phyloP scores from a whole-genome alignment of 805 yeast genomes.

The Cyberlindnera xishuangbannaensis region DNA sequence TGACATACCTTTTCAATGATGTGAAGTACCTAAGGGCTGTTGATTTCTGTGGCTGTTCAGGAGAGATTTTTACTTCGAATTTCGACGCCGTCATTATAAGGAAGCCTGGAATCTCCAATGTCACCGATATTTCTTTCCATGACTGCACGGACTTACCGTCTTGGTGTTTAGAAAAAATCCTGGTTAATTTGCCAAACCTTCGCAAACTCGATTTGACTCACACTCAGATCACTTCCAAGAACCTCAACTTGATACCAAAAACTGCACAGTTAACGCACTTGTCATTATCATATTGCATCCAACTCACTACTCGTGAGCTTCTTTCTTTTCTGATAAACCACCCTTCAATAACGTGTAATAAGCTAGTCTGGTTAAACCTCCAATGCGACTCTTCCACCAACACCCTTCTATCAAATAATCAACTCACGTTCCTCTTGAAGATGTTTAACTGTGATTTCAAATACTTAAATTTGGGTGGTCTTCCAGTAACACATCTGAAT shows the following conservation, averaged over 20 bases:
- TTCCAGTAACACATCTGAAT: constrained; percentile 42
- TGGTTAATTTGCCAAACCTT: constrained; percentile 52
- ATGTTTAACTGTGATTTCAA: constrained; percentile 34
- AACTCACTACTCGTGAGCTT: constrained; percentile 66
- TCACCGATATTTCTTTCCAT: constrained; percentile 59
- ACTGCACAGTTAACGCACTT: constrained; percentile 65
- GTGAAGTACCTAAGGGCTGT: constrained; percentile 56
- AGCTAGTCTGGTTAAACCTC: constrained; percentile 60
- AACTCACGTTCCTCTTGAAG: constrained; percentile 38
- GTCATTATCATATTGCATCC: constrained; percentile 59
- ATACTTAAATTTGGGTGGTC: constrained; percentile 59
- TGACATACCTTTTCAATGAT: constrained; percentile 48
- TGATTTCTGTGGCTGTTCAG: constrained; percentile 88
- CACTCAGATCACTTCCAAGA: constrained; percentile 66
- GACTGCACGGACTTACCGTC: constrained; percentile 77
- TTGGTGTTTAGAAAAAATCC: constrained; percentile 46
- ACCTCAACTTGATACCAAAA: constrained; percentile 48
- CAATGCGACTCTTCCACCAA: constrained; percentile 61
- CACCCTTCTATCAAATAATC: constrained; percentile 49
- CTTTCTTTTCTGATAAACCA: constrained; percentile 66
- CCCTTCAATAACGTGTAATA: constrained; percentile 48
- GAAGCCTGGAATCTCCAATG: constrained; percentile 17
- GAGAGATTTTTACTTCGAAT: constrained; percentile 52
- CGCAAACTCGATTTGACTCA: constrained; percentile 75
- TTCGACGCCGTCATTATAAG: constrained; percentile 37